Percentiles rank a stretch among this genome's conserved stretches.
phyloP scores from a whole-genome alignment of 2,329 filamentous ascomycete species.

The Fusarium sp. region DNA sequence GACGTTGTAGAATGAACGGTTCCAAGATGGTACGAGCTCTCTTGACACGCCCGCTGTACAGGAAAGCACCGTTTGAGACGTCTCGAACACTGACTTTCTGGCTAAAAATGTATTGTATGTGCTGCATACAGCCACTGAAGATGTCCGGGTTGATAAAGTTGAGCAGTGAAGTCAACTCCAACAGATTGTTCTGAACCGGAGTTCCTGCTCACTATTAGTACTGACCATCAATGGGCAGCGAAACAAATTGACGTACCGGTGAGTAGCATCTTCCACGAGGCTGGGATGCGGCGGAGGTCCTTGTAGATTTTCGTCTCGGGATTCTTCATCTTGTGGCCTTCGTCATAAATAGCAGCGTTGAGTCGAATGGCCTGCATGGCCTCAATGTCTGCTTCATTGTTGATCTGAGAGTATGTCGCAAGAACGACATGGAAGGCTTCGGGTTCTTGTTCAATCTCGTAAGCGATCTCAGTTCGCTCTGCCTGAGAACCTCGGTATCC shows the following conservation, averaged over 20 bases:
- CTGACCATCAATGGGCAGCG: neutral
- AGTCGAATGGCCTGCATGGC: constrained; percentile 62
- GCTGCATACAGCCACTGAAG: constrained; percentile 80
- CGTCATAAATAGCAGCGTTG: constrained; percentile 81
- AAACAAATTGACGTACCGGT: constrained; percentile 47
- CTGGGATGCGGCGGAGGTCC: constrained; percentile 79
- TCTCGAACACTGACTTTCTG: constrained; percentile 89
- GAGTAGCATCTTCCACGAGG: constrained; percentile 86
- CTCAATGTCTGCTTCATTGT: constrained; percentile 60
- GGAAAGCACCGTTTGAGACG: constrained; percentile 80
- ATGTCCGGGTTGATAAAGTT: constrained; percentile 93
- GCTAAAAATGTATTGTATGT: constrained; percentile 88
- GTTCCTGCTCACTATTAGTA: constrained; percentile 73
- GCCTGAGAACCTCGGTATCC: constrained; percentile 74
- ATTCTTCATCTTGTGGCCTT: constrained; percentile 94
- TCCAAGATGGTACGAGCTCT: constrained; percentile 92
- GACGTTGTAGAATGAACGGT: constrained; percentile 92
- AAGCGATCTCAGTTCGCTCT: constrained; percentile 74
- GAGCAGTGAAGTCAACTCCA: constrained; percentile 89
- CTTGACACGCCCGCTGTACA: constrained; percentile 87
- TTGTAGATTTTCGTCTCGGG: constrained; percentile 83
- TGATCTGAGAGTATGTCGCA: constrained; percentile 70
- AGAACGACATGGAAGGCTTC: constrained; percentile 72
- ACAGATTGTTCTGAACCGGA: constrained; percentile 92
- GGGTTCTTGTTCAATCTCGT: constrained; percentile 71